Base-by-base conservation (phyloP, 2,329 filamentous ascomycete genomes). In the Chaetomium sp. region DNA sequence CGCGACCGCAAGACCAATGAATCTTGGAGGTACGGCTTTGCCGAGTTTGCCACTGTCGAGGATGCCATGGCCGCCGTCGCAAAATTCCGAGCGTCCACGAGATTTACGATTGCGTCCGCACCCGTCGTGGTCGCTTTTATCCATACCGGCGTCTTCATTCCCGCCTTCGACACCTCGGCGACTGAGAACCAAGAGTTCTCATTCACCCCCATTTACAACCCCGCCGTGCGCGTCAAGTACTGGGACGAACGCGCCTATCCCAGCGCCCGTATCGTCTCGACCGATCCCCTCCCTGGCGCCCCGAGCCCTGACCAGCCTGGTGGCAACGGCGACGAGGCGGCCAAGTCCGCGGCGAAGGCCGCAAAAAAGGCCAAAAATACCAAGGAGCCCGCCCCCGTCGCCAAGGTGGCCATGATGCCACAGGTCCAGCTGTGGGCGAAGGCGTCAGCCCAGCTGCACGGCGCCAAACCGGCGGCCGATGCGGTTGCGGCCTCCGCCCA, bases 121-220 rank as follows among this genome's bases (percentile, higher is more conserved):
- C 85, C 87, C 0, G 89, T 92, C 19, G 82, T 85, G 12, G 82
- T 92, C 27, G 89, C 85, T 51, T 92, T 90, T 70, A 93, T 93
- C 47, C 91, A 95, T 69, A 86, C 90, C n/a, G 91, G 91, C 5
- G 91, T 95, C 2, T 95, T 96, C 72, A 85, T 93, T 13, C 91
- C 90, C 0, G 88, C 90, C 51, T 81, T 90, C 57, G 84, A 88
- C 58, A 81, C 83, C 8, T 64, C 80, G 1, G 81, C 81, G 5
- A 79, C 83, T 0, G 83, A 83, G 21, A 84, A 81, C n/a, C 82
- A 85, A 16, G 81, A 78, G 54, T 87, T 88, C 73, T 90, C 88
- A 0, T 93, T 94, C 72, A 82, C 83, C 35, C 89, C 90, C 1
- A 80, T 91, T 1, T 87, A 86, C 69, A 93, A 93, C 70, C 82